Conservation (phyloP, 495 filamentous ascomycete species). For the Neurospora africana region DNA sequence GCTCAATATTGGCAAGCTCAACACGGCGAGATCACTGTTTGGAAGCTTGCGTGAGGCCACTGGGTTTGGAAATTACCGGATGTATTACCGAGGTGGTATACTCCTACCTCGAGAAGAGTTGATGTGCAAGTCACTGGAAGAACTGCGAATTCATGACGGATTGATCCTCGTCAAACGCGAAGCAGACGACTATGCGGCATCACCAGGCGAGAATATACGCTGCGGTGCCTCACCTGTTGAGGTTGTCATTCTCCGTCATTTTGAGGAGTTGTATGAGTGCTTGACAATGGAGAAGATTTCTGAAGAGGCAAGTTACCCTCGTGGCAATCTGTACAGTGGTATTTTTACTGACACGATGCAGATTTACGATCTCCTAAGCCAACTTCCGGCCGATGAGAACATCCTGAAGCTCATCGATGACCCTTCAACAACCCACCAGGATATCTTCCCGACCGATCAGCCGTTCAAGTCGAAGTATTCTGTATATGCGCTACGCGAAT, state of each 20-base stretch:
- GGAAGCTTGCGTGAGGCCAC: conserved; percentile 53
- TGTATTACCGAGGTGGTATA: conserved; percentile 37
- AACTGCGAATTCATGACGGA: conserved; percentile 48
- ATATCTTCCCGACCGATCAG: conserved; percentile 56
- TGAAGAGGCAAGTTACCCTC: conserved; percentile 41
- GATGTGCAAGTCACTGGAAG: conserved; percentile 43
- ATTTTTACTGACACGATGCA: conserved; percentile 26
- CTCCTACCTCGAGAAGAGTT: conserved; percentile 38
- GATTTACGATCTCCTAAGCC: conserved; percentile 64
- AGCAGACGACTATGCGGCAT: conserved; percentile 24
- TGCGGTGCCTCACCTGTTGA: conserved; percentile 49
- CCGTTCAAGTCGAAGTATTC: conserved; percentile 71
- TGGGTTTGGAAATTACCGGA: conserved; percentile 58
- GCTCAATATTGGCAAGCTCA: conserved; percentile 55
- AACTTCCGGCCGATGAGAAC: conserved; percentile 59
- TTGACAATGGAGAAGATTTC: conserved; percentile 63
- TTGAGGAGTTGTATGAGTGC: conserved; percentile 74
- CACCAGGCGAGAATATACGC: conserved; percentile 19
- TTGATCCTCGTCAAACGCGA: conserved; percentile 49
- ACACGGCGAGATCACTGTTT: conserved; percentile 56
- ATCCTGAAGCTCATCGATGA: conserved; percentile 49
- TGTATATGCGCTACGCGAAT: conserved; percentile 48
- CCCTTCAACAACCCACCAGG: conserved; percentile 37
- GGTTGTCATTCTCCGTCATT: conserved; percentile 69
- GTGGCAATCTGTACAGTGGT: not conserved